These are phyloP conservation scores for Aspergillus cavernicola DNA, from an alignment of 495 filamentous ascomycete species.

Conservation along the genomic window DNA sequence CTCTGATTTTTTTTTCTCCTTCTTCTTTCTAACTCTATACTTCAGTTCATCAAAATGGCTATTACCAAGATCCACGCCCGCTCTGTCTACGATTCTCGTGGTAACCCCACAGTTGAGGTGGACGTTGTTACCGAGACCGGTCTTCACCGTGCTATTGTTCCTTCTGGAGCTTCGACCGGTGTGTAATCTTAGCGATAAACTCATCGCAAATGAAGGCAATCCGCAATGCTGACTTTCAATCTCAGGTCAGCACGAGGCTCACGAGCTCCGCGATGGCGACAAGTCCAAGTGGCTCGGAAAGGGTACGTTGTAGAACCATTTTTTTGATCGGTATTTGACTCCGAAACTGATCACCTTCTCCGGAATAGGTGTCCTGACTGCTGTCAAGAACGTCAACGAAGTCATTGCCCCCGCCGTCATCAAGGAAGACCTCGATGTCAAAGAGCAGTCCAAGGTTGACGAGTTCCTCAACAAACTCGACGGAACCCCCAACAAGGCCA, in stretches of 20 bases:
- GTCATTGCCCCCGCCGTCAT: slow-evolving; percentile 88
- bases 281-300: slow-evolving; percentile 96
- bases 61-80: slow-evolving; percentile 99
- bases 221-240: slow-evolving; percentile 13
- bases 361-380: slow-evolving; percentile 72
- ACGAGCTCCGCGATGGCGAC: slow-evolving; percentile 98
- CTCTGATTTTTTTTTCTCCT: slow-evolving; percentile 15
- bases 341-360: slow-evolving; percentile 14
- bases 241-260: slow-evolving; percentile 92
- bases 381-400: slow-evolving; percentile 94
- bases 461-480: slow-evolving; percentile 95
- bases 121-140: slow-evolving; percentile 96
- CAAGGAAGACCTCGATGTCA: slow-evolving; percentile 89
- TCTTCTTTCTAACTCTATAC: slow-evolving; percentile 18
- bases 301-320: slow-evolving; percentile 47
- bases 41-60: slow-evolving; percentile 63
- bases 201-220: background rate
- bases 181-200: slow-evolving; percentile 31
- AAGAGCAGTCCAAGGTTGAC: slow-evolving; percentile 92
- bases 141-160: slow-evolving; percentile 97
- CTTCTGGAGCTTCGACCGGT: slow-evolving; percentile 97
- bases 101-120: slow-evolving; percentile 94
- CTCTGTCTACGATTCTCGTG: slow-evolving; percentile 98
- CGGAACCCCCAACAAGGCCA: slow-evolving; percentile 94
- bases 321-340: background rate